Percentiles rank a stretch among this genome's conserved stretches.
phyloP scores from a whole-genome alignment of 257 asterid species.

The Cordia subcordata region DNA sequence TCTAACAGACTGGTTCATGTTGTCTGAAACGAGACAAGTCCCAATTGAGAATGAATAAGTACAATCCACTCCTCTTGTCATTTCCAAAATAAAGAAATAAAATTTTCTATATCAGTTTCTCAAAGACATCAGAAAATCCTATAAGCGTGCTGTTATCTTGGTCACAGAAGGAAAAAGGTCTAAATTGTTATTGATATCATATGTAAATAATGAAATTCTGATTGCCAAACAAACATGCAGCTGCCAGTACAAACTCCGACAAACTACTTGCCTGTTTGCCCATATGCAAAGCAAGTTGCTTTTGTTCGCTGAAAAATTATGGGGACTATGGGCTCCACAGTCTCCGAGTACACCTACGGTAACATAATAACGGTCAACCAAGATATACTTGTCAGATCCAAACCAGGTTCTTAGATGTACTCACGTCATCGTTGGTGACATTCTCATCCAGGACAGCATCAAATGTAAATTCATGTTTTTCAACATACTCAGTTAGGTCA shows the following conservation, averaged over 20 bases:
- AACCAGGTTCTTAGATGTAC: constrained; percentile 4
- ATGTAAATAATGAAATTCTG: no score
- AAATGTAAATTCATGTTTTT: constrained; percentile 86
- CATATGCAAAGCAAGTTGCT: constrained; percentile 97
- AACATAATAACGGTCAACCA: constrained; percentile 5
- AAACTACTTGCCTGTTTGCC: constrained; percentile 43
- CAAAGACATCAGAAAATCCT: no score
- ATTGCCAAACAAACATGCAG: no score
- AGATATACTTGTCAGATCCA: background rate
- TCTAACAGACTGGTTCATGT: no score
- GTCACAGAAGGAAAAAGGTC: no score
- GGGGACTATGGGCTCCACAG: constrained; percentile 90
- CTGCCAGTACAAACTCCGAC: background rate
- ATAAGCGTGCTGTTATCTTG: no score
- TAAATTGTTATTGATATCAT: no score
- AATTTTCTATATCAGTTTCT: no score
- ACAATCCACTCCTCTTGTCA: no score
- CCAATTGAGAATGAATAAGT: no score
- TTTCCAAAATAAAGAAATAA: no score
- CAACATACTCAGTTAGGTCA: constrained; percentile 82
- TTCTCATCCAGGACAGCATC: constrained; percentile 89
- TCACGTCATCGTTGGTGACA: constrained; percentile 86
- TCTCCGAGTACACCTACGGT: constrained; percentile 62
- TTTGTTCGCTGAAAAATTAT: constrained; percentile 83
- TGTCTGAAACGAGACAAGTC: no score